Percentiles rank a stretch among this genome's conserved stretches.
Conservation (phyloP, 257 asterid species). For the Ilex asprella region DNA sequence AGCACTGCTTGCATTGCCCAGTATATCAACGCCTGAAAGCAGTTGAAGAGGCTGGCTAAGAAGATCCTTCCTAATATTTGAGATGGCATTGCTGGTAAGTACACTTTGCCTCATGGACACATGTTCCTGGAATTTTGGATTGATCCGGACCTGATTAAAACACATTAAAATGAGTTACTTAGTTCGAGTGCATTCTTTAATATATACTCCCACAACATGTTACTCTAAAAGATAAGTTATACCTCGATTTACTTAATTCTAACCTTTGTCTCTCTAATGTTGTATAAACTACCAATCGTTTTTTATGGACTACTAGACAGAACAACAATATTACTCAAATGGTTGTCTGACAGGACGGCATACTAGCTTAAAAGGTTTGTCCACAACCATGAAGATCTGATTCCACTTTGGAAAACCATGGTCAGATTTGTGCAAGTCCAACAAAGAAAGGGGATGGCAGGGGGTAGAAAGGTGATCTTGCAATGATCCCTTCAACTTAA, state of each 20-base stretch:
- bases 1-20: constrained; percentile 99
- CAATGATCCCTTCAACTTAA: not conserved
- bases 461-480: not conserved
- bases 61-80: constrained; percentile 85
- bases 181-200: not conserved
- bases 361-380: not conserved
- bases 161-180: constrained; percentile 7
- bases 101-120: constrained; percentile 79
- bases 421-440: too few species aligned
- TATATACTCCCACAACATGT: not conserved
- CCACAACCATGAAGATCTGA: not conserved
- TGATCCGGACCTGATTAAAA: constrained; percentile 69
- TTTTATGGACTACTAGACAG: too few species aligned
- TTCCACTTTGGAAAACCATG: not conserved
- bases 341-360: not conserved
- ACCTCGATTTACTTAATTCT: too few species aligned
- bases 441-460: too few species aligned
- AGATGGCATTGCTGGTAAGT: constrained; percentile 66
- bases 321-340: not conserved
- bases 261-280: not conserved
- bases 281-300: not conserved
- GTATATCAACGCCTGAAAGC: constrained; percentile 96
- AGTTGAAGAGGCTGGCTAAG: constrained; percentile 97
- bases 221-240: too few species aligned
- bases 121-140: constrained; percentile 83